phyloP scores from a whole-genome alignment of 352 stramenopile genomes.

The Phytophthora ramorum region DNA sequence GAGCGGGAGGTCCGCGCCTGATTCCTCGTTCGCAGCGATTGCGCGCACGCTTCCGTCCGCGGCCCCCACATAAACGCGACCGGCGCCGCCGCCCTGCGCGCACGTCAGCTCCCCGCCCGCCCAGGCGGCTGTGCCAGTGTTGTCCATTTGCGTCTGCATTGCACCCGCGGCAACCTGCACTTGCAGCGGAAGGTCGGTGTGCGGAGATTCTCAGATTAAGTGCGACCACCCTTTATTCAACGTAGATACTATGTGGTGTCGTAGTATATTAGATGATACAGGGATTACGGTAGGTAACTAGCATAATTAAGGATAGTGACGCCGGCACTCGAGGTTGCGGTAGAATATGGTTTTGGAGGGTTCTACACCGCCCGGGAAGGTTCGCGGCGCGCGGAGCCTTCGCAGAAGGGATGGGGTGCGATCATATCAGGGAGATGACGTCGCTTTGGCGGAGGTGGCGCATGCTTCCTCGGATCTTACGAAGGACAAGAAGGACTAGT shows the following conservation, averaged over 20 bases:
- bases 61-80: slow-evolving; percentile 36
- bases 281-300: neutral
- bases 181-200: neutral
- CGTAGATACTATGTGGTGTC: neutral
- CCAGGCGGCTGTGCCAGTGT: neutral
- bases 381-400: neutral
- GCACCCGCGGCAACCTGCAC: neutral
- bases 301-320: neutral
- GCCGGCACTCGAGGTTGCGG: neutral
- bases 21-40: slow-evolving; percentile 25
- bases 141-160: slow-evolving; percentile 31
- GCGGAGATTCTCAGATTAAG: neutral
- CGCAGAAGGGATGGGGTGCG: slow-evolving; percentile 1
- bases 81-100: slow-evolving; percentile 13
- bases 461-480: slow-evolving; percentile 11
- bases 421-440: slow-evolving; percentile 7
- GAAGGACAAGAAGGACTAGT: slow-evolving; percentile 4
- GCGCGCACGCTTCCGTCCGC: slow-evolving; percentile 38
- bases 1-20: too few species aligned
- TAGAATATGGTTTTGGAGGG: neutral
- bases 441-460: neutral
- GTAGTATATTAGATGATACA: neutral
- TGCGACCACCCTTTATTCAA: neutral
- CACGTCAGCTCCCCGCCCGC: slow-evolving; percentile 33
- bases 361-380: neutral